These are phyloP conservation scores for Fusarium devonianum DNA, from an alignment of 2,329 filamentous ascomycete genomes.

Conservation along the genomic window DNA sequence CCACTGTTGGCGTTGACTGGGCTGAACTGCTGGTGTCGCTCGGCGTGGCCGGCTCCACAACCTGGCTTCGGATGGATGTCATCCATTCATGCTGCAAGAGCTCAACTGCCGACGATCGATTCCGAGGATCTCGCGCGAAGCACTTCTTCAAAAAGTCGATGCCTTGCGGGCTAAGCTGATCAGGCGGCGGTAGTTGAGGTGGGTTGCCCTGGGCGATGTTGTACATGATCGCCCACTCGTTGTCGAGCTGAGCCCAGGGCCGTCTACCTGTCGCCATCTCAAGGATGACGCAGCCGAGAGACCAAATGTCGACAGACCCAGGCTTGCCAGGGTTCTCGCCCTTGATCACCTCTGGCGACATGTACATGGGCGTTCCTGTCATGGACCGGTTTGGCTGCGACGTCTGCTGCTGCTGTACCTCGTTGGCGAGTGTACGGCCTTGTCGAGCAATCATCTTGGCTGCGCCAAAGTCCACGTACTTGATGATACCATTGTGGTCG, in stretches of 20 bases:
- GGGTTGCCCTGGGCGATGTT: conserved; percentile 98
- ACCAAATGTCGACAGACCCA: conserved; percentile 94
- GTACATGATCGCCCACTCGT: conserved; percentile 99
- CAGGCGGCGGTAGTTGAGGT: conserved; percentile 79
- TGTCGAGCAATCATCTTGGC: conserved; percentile 96
- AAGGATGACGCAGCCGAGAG: conserved; percentile 91
- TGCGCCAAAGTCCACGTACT: conserved; percentile 98
- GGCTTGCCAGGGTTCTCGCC: conserved; percentile 82
- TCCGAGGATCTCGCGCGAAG: conserved; percentile 83
- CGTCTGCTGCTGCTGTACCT: conserved; percentile 65
- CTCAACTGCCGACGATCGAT: conserved; percentile 83
- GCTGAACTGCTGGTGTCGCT: conserved; percentile 60
- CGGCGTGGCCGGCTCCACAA: conserved; percentile 69
- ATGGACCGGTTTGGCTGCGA: conserved; percentile 83
- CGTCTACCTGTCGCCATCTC: conserved; percentile 96
- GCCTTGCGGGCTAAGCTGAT: conserved; percentile 84
- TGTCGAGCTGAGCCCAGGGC: conserved; percentile 95
- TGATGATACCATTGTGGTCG: conserved; percentile 97
- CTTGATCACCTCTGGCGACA: conserved; percentile 98
- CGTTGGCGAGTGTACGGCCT: conserved; percentile 79
- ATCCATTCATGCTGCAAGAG: conserved; percentile 95
- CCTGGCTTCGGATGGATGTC: conserved; percentile 68
- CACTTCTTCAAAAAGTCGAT: conserved; percentile 89
- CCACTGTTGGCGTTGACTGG: conserved; percentile 46
- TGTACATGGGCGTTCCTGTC: conserved; percentile 99